A percentile compares a stretch with the other conserved stretches of the same genome.
Evolutionary conservation across 2,329 filamentous ascomycete species (phyloP).

Genomic region (Raffaelea deltoideospora): DNA sequence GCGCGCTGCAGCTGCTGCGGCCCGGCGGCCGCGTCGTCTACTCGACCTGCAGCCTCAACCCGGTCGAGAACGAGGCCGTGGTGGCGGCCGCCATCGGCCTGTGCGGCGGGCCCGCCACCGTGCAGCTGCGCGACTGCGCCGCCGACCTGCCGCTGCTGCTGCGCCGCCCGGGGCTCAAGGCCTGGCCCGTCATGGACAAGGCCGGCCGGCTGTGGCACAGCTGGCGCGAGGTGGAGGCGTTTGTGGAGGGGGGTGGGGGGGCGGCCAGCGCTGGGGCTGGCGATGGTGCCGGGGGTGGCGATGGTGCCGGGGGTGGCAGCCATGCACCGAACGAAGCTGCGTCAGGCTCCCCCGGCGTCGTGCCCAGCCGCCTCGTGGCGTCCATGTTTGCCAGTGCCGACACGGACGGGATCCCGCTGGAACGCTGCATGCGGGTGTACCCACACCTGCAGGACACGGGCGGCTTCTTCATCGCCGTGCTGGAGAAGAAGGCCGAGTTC

Average conservation of each 20-base stretch:
- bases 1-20: constrained; percentile 91
- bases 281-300: too few relatives aligned
- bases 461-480: constrained; percentile 90
- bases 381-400: constrained; percentile 64
- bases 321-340: constrained; percentile 1
- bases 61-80: constrained; percentile 91
- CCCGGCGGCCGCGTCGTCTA: constrained; percentile 89
- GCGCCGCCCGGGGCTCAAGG: constrained; percentile 58
- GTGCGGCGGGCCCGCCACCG: constrained; percentile 69
- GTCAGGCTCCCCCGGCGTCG: too few relatives aligned
- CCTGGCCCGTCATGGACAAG: constrained; percentile 90
- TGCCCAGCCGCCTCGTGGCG: constrained; percentile 55
- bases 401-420: constrained; percentile 56
- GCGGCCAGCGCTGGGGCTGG: too few relatives aligned
- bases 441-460: constrained; percentile 93
- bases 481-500: constrained; percentile 85
- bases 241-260: constrained; percentile 43
- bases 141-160: constrained; percentile 63
- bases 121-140: constrained; percentile 73
- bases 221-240: constrained; percentile 68
- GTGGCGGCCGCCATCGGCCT: constrained; percentile 76
- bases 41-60: constrained; percentile 98
- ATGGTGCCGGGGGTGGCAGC: too few relatives aligned
- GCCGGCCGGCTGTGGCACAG: constrained; percentile 61
- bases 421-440: constrained; percentile 87